A percentile compares a stretch with the other conserved stretches of the same genome.
Evolutionary conservation across 148 eudicot genomes (phyloP).

Genomic region (Chenopodium suecicum): DNA sequence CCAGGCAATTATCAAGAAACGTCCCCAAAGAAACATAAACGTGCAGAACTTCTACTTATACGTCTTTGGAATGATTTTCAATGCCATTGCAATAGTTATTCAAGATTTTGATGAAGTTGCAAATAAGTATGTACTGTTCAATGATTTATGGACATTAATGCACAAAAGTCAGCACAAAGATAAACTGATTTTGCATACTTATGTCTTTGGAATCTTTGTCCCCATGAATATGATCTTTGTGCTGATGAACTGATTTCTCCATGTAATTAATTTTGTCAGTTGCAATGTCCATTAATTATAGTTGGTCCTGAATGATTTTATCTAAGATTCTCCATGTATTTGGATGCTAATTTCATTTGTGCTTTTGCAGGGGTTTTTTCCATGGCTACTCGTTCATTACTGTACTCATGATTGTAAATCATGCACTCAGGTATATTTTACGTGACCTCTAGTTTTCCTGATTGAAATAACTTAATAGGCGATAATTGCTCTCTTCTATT

Average conservation of each 20-base stretch:
- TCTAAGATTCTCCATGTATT: background rate
- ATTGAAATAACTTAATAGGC: background rate
- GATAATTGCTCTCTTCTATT: background rate
- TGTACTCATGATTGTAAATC: slow-evolving; percentile 90
- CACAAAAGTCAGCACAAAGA: no score
- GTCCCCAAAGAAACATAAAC: slow-evolving; percentile 95
- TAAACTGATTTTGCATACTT: no score
- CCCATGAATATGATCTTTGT: background rate
- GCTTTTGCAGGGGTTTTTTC: slow-evolving; percentile 80
- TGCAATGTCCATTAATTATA: background rate
- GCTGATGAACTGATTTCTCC: background rate
- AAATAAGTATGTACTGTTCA: slow-evolving; percentile 61
- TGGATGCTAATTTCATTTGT: slow-evolving; percentile 5
- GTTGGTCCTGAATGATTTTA: background rate
- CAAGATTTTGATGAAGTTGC: slow-evolving; percentile 93
- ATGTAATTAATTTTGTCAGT: background rate
- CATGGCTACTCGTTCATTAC: slow-evolving; percentile 88
- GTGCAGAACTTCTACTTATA: slow-evolving; percentile 99
- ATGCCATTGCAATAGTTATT: slow-evolving; percentile 74
- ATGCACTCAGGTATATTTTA: slow-evolving; percentile 75
- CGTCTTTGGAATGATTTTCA: slow-evolving; percentile 95
- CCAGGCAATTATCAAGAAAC: slow-evolving; percentile 92
- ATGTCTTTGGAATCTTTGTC: no score
- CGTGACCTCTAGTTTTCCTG: background rate
- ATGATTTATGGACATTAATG: background rate